Conservation (phyloP, 768 basidiomycete species). For the Crepidotus variabilis region DNA sequence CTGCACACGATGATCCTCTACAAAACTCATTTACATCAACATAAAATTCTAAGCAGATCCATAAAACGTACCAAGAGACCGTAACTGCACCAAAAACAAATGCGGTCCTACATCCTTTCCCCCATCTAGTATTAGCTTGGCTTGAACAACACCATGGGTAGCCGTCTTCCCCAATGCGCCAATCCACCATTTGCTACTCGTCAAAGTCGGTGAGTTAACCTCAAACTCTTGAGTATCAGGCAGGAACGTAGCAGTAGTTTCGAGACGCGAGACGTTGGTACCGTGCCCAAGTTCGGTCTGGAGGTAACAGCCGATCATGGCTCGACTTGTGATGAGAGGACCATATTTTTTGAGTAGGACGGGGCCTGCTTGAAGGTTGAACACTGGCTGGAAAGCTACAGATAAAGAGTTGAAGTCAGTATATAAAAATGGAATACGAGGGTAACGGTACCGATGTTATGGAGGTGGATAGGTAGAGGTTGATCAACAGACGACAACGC, state of each 20-base stretch:
- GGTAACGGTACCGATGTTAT: conserved; percentile 29
- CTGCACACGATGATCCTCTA: conserved; percentile 57
- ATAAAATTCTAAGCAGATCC: neutral
- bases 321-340: conserved; percentile 44
- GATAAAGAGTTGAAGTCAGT: conserved; percentile 10
- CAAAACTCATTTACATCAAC: neutral
- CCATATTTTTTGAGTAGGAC: conserved; percentile 51
- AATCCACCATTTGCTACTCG: conserved; percentile 83
- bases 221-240: conserved; percentile 66
- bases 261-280: conserved; percentile 61
- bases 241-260: conserved; percentile 77
- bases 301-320: conserved; percentile 68
- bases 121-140: conserved; percentile 62
- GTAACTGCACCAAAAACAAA: conserved; percentile 68
- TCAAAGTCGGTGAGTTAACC: conserved; percentile 70
- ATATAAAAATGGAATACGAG: neutral
- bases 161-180: conserved; percentile 69
- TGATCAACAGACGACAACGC: conserved; percentile 54
- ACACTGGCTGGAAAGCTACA: conserved; percentile 65
- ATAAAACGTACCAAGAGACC: conserved; percentile 51
- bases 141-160: conserved; percentile 74
- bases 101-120: conserved; percentile 67
- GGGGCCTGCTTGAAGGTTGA: conserved; percentile 56
- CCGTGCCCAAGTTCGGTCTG: conserved; percentile 83
- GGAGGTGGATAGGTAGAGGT: conserved; percentile 38